Evolutionary conservation across 495 filamentous ascomycete genomes (phyloP).

Genomic region (Penicillium cosmopolitanum): DNA sequence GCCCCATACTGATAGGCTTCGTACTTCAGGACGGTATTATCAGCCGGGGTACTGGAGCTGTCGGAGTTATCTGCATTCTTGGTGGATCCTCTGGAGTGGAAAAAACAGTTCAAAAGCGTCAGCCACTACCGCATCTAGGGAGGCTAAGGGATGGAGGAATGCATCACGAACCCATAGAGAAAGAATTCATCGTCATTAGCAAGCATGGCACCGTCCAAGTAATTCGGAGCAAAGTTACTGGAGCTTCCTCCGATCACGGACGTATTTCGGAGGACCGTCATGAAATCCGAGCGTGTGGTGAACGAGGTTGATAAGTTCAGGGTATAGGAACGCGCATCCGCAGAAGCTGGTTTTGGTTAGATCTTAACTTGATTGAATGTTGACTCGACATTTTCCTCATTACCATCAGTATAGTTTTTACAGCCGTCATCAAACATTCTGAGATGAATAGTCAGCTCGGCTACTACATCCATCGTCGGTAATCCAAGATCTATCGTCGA

Average conservation of each 20-base stretch:
- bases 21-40: slow-evolving; percentile 39
- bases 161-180: background rate
- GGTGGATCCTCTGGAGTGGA: background rate
- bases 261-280: background rate
- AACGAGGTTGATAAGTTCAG: background rate
- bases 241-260: background rate
- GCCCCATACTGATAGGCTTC: slow-evolving; percentile 41
- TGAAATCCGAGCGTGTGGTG: background rate
- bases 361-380: background rate
- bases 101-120: background rate
- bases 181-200: background rate
- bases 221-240: background rate
- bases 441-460: background rate
- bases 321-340: background rate
- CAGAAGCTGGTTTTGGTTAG: background rate
- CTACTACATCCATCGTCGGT: background rate
- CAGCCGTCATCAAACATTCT: background rate
- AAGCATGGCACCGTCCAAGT: background rate
- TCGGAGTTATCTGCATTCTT: slow-evolving; percentile 1
- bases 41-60: background rate
- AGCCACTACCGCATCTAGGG: background rate
- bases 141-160: background rate
- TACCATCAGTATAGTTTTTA: background rate
- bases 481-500: background rate
- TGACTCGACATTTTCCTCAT: background rate